Percentiles rank a stretch among this genome's conserved stretches.
phyloP scores from a whole-genome alignment of 2,329 filamentous ascomycete species.

The Hypocreales sp. region DNA sequence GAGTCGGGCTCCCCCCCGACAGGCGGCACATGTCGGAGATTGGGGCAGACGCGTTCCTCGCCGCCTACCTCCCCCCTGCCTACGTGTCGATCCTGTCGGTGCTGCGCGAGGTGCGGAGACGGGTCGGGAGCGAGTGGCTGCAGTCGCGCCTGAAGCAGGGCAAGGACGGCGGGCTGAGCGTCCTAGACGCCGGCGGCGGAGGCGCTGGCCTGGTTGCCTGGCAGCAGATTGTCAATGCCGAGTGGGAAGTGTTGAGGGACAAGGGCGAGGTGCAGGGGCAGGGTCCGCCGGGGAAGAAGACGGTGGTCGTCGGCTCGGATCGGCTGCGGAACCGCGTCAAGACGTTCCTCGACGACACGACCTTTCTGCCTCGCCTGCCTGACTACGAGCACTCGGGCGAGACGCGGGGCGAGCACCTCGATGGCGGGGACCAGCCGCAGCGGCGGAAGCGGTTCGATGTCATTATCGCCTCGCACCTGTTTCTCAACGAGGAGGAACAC shows the following conservation, averaged over 20 bases:
- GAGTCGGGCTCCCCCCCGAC: no score
- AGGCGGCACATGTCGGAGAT: no score
- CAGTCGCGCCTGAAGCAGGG: slow-evolving; percentile 43
- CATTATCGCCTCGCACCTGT: slow-evolving; percentile 73
- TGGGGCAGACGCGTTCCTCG: slow-evolving; percentile 58
- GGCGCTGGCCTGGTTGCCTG: slow-evolving; percentile 63
- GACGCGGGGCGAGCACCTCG: slow-evolving; percentile 40
- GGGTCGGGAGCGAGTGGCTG: slow-evolving; percentile 58
- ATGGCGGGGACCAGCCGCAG: slow-evolving; percentile 37
- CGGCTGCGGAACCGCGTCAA: slow-evolving; percentile 61
- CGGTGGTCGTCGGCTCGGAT: slow-evolving; percentile 65
- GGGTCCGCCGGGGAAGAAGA: slow-evolving; percentile 54
- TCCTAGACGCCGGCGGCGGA: slow-evolving; percentile 61
- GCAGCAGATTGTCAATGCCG: slow-evolving; percentile 62
- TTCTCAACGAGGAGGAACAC: slow-evolving; percentile 63
- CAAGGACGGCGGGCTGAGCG: slow-evolving; percentile 39
- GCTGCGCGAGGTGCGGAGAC: slow-evolving; percentile 58
- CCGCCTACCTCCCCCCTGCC: slow-evolving; percentile 52
- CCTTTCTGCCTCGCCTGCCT: slow-evolving; percentile 81
- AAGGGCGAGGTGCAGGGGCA: slow-evolving; percentile 24
- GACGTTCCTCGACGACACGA: slow-evolving; percentile 70
- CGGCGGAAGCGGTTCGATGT: slow-evolving; percentile 72
- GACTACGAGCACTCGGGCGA: slow-evolving; percentile 59
- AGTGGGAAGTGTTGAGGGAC: slow-evolving; percentile 58
- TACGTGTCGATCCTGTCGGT: slow-evolving; percentile 54